Evolutionary conservation across 768 basidiomycete species (phyloP), one percentile per base, ranked within the genome.

Genomic region (Peribolospora kevripleyi): DNA sequence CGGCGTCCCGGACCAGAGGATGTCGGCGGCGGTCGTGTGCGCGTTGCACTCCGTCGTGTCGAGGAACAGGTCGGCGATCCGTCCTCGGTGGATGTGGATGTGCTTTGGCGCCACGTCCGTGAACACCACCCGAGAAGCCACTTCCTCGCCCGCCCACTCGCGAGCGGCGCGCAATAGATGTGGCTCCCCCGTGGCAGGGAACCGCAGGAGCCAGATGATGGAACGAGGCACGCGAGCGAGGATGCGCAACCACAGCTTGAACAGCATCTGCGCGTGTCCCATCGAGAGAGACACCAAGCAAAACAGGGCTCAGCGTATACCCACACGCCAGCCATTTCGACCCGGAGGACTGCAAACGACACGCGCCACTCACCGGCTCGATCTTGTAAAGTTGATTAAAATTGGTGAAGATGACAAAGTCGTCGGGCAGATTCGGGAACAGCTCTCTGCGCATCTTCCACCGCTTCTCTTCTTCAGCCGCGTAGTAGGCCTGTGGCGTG

Each of bases 11-110:
- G 72, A 67, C 74, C 74, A 75, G 37, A 75, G 64, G 42, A 75
- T 71, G 60, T 75, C 74, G 9, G 71, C 69, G 9, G 73, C 71
- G 45, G 73, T 70, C 4, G 74, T 75, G 54, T 75, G 74, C 13
- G 74, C 74, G 55, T 72, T 75, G 61, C 74, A 74, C 73, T 74
- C 74, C 5, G 70, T 69, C 3, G 74, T 75, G 59, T 75, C 74
- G n/a, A 75, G 64, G 58, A 74, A 71, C 7, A 75, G 64, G 57
- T 75, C 74, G 4, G 71, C 70, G n/a, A 73, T 70, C 36, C 73
- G 63, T 7, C 69, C 70, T 42, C 74, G 70, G 50, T 65, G 60
- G 50, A 75, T 68, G 57, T 75, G 74, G 3, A 63, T 61, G 41
- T 72, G 70, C 63, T 75, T 75, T 46, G 65, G 61, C 4, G 72